Percentiles rank a stretch among this genome's conserved stretches.
phyloP scores from a whole-genome alignment of 176 grass and related monocot genomes.

The Hyparrhenia diplandra region DNA sequence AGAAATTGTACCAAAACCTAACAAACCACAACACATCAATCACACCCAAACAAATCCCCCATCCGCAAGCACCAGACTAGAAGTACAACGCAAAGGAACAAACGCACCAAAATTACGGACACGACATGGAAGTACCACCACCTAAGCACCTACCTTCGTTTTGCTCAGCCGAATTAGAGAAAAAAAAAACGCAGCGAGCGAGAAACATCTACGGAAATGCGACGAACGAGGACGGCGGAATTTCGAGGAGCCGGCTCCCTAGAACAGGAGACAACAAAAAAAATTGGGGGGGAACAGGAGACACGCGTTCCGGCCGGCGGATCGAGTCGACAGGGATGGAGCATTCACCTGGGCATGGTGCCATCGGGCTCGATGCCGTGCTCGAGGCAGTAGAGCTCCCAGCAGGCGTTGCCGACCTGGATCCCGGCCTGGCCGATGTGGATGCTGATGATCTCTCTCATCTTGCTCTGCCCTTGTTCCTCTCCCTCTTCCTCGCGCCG shows the following conservation, averaged over 20 bases:
- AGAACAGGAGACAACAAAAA: neutral
- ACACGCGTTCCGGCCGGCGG: neutral
- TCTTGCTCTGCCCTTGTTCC: neutral
- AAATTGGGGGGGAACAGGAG: neutral
- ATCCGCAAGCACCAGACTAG: neutral
- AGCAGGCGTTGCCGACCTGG: conserved; percentile 91
- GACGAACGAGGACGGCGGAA: neutral
- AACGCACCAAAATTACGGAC: neutral
- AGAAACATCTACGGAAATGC: neutral
- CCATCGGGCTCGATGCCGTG: conserved; percentile 86
- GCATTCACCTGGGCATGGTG: conserved; percentile 57
- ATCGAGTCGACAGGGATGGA: neutral
- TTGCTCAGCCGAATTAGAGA: neutral
- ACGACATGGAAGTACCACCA: neutral
- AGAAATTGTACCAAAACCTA: conserved; percentile 13
- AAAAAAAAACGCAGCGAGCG: neutral
- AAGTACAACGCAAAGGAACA: conserved; percentile 5
- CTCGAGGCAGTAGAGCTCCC: conserved; percentile 97
- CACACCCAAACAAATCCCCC: neutral
- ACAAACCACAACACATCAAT: neutral
- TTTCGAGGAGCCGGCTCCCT: neutral
- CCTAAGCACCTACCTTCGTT: neutral
- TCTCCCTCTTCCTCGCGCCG: neutral
- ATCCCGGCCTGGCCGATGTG: conserved; percentile 94
- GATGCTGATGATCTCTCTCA: conserved; percentile 96